Percentiles rank a stretch among this genome's conserved stretches.
These are phyloP conservation scores for Aspergillus versicolor DNA, from an alignment of 2,329 filamentous ascomycete species.

Conservation along the genomic window DNA sequence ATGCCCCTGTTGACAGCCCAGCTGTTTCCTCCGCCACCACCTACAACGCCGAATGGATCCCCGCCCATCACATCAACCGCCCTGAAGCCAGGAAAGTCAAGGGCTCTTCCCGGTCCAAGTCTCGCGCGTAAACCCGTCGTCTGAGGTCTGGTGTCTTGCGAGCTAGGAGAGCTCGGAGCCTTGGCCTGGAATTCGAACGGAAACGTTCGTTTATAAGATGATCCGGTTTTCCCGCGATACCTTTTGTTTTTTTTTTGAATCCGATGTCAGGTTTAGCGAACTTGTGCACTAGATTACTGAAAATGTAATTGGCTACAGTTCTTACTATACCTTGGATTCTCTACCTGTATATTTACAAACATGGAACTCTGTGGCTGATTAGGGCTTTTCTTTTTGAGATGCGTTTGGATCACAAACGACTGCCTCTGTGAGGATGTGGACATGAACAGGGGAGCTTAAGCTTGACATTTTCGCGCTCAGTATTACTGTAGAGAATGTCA, in stretches of 20 bases:
- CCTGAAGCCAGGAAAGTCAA: slow-evolving; percentile 67
- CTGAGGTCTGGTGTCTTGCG: background rate
- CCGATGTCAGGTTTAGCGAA: slow-evolving; percentile 9
- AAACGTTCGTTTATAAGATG: slow-evolving; percentile 9
- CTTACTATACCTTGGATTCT: slow-evolving; percentile 16
- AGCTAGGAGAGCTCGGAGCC: background rate
- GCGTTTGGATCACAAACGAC: slow-evolving; percentile 9
- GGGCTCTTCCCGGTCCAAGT: slow-evolving; percentile 44
- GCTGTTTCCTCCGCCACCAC: slow-evolving; percentile 68
- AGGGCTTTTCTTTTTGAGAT: slow-evolving; percentile 8
- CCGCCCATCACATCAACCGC: slow-evolving; percentile 81
- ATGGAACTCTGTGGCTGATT: slow-evolving; percentile 16
- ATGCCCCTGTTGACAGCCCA: slow-evolving; percentile 66
- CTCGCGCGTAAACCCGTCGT: slow-evolving; percentile 28
- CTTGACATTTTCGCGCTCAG: background rate
- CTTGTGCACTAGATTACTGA: slow-evolving; percentile 19
- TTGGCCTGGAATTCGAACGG: slow-evolving; percentile 7
- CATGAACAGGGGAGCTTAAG: background rate
- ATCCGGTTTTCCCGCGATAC: slow-evolving; percentile 6
- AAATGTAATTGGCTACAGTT: slow-evolving; percentile 20
- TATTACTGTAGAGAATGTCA: background rate
- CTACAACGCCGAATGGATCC: slow-evolving; percentile 94
- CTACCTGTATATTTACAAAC: slow-evolving; percentile 25
- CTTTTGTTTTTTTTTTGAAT: slow-evolving; percentile 9
- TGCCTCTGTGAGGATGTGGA: background rate